A percentile compares a stretch with the other conserved stretches of the same genome.
Evolutionary conservation across 2,329 filamentous ascomycete genomes (phyloP).

Genomic region (Trichoderma aggressivum): DNA sequence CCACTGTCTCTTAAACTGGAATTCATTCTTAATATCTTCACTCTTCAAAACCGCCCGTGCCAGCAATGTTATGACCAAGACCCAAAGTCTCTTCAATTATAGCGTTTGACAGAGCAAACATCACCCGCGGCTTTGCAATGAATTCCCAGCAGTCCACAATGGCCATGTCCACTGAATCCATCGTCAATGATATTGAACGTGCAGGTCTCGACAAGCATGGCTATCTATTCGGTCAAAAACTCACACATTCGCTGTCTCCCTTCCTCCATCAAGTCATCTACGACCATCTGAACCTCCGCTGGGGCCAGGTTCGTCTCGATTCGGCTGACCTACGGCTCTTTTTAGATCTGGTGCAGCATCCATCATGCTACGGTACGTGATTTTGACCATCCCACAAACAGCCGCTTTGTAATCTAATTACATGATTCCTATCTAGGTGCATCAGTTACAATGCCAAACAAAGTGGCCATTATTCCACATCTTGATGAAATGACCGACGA

Average conservation of each 20-base stretch:
- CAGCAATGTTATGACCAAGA: not conserved
- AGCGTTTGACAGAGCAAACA: not conserved
- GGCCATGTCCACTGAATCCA: not conserved
- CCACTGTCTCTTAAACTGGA: not conserved
- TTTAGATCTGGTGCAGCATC: constrained; percentile 1
- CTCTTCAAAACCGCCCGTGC: not conserved
- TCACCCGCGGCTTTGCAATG: not conserved
- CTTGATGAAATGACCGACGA: constrained; percentile 14
- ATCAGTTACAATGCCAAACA: constrained; percentile 15
- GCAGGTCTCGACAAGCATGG: constrained; percentile 8
- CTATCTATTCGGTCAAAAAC: constrained; percentile 10
- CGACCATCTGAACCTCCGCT: constrained; percentile 5
- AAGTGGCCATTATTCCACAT: constrained; percentile 7
- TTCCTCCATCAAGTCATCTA: constrained; percentile 16
- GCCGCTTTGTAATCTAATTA: not conserved
- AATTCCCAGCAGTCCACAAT: not conserved
- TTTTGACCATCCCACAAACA: not conserved
- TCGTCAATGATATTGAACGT: not conserved
- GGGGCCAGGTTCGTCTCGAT: constrained; percentile 9
- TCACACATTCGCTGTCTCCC: constrained; percentile 10
- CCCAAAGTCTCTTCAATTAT: not conserved
- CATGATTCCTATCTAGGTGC: not conserved
- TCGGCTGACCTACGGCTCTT: constrained; percentile 1
- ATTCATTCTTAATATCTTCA: not conserved
- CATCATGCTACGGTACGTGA: constrained; percentile 6